Base-by-base conservation (phyloP, 2,329 filamentous ascomycete genomes). In the Fusarium xylarioides region DNA sequence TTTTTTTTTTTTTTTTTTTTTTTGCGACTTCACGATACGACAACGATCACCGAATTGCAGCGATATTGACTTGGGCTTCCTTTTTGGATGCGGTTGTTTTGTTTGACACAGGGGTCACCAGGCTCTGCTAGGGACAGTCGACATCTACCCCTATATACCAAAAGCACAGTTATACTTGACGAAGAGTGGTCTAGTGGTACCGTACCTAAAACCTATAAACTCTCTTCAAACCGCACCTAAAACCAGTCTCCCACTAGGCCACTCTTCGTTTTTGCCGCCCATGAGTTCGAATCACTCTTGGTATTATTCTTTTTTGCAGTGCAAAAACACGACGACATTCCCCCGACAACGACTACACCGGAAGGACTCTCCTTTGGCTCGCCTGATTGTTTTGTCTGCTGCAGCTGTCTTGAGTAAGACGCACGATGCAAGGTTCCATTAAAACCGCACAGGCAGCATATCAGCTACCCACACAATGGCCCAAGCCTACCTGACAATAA, bases 161-260 rank as follows among this genome's bases (percentile, higher is more conserved):
- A 38, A 38, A 46, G 4, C 14, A n/a, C 14, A 28, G 18, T 10
- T 19, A 38, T 37, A 11, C 23, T 16, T 21, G 26, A 21, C 53
- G 43, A 63, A 37, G 32, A 34, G 56, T 64, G 56, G 62, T 62
- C 44, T 30, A 62, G 56, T 62, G 56, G 62, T 38, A 44, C 37
- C 18, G 32, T 21, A 16, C 40, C 19, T 23, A 19, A 23, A 35
- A 19, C 37, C 26, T 37, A 50, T 4, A 19, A 26, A 55, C 44
- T 37, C 47, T 35, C 47, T 52, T 19, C 18, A 26, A 7, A 15
- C 32, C 32, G n/a, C 30, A 52, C 47, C 47, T 50, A 8, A 52
- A 38, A 47, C 18, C 7, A 32, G 15, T 54, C 49, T n/a, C 47
- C 58, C 30, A 10, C 30, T 21, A 8, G 15, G 7, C 37, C 30